Conservation (phyloP, 2,329 filamentous ascomycete genomes). For the Pseudogymnoascus verrucosus region DNA sequence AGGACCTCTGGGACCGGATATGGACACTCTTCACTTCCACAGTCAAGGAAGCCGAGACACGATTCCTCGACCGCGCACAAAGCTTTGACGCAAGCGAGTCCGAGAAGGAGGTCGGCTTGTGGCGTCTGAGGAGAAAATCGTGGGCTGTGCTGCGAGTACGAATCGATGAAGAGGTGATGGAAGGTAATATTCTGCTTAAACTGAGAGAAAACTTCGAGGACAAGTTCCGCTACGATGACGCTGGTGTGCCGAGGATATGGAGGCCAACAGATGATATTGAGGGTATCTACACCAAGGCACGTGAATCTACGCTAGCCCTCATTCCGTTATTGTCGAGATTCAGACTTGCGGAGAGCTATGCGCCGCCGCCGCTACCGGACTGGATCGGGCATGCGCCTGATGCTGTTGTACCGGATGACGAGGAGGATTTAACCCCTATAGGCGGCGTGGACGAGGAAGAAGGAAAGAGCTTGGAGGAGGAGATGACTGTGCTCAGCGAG, state of each 20-base stretch:
- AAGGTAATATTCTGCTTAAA: slow-evolving; percentile 92
- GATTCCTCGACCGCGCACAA: slow-evolving; percentile 80
- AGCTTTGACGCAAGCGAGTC: slow-evolving; percentile 89
- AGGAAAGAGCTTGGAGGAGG: slow-evolving; percentile 88
- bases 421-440: slow-evolving; percentile 82
- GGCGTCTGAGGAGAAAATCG: slow-evolving; percentile 86
- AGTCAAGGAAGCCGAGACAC: slow-evolving; percentile 74
- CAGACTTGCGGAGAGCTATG: slow-evolving; percentile 64
- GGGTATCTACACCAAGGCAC: slow-evolving; percentile 82
- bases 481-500: slow-evolving; percentile 91
- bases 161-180: slow-evolving; percentile 96
- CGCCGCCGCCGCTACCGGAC: slow-evolving; percentile 69
- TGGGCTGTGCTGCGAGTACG: slow-evolving; percentile 86
- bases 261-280: slow-evolving; percentile 95
- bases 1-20: slow-evolving; percentile 90
- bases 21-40: slow-evolving; percentile 80
- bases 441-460: slow-evolving; percentile 93
- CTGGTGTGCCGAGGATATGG: slow-evolving; percentile 93
- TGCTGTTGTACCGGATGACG: slow-evolving; percentile 70
- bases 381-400: slow-evolving; percentile 76
- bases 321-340: slow-evolving; percentile 86
- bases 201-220: slow-evolving; percentile 98
- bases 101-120: slow-evolving; percentile 86
- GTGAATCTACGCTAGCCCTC: slow-evolving; percentile 83
- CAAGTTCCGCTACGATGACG: slow-evolving; percentile 96